Base-by-base conservation (phyloP, 1,284 basidiomycete genomes). In the Heterobasidion parviporum region DNA sequence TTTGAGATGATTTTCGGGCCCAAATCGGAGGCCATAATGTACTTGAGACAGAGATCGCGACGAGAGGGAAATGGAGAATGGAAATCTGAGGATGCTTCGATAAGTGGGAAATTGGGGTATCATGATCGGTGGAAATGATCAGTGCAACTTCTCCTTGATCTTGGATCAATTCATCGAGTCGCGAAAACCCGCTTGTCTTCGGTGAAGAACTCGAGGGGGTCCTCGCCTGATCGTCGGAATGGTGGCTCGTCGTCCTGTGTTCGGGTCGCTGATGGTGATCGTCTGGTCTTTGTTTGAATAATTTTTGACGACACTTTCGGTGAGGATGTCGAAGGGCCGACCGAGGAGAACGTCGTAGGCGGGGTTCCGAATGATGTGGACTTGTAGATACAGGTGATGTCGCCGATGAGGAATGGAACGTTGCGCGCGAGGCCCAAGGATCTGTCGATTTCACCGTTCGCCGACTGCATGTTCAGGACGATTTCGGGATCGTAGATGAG, bases 311-410 rank as follows among this genome's bases (percentile, higher is more conserved):
- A 49, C 15, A 15, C 10, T 49, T 33, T 20, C 12, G 1, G 16
- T 49, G 12, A 49, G 16, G 18, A 49, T 20, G 6, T 49, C 18
- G 12, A 49, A 49, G 10, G 47, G 47, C 6, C 16, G 6, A 8
- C 47, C 14, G 8, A 49, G 47, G 7, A 73, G 58, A 3, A 72
- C 62, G 18, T 65, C 60, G 57, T 74, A 73, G 0, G 72, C 64
- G 0, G 68, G 61, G 0, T 57, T 54, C 1, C 58, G 54, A 5
- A 74, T 68, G 59, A 62, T 63, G 53, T 58, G 62, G 18, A 52
- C 66, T 54, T 45, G 68, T 47, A 59, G 67, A 55, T 60, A 62
- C 51, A 62, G 52, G 16, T 52, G 26, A 55, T 43, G 38, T 63
- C 46, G 14, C 44, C n/a, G 15, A 54, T 15, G 3, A 6, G 6